Evolutionary conservation across 1,139 yeast species (phyloP).

Genomic region (Suhomyces choctaworum): DNA sequence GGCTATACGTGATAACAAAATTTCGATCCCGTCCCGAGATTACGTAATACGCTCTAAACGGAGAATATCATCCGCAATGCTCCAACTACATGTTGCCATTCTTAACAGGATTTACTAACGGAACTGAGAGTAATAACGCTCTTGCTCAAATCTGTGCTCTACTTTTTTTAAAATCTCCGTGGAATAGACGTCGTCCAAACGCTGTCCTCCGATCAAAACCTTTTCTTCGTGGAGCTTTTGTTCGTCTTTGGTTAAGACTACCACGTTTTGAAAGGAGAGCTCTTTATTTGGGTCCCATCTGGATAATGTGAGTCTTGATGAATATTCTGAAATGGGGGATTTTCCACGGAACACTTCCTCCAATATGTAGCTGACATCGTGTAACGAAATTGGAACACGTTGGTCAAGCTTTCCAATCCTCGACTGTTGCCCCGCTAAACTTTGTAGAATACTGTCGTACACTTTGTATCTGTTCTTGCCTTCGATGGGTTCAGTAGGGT

Average conservation of each 20-base stretch:
- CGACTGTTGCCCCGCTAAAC: constrained; percentile 83
- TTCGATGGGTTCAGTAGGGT: constrained; percentile 83
- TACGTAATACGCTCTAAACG: no score
- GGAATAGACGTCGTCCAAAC: constrained; percentile 62
- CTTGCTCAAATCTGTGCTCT: constrained; percentile 67
- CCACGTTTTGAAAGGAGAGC: constrained; percentile 69
- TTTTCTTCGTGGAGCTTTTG: constrained; percentile 74
- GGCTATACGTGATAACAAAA: background rate
- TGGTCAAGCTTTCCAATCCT: constrained; percentile 71
- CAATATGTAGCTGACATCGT: constrained; percentile 79
- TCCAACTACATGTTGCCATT: no score
- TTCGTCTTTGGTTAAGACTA: constrained; percentile 86
- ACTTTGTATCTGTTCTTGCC: constrained; percentile 87
- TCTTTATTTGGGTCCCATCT: constrained; percentile 74
- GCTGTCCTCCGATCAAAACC: constrained; percentile 66
- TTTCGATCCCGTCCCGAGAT: no score
- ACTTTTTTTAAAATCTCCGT: constrained; percentile 60
- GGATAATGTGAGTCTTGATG: constrained; percentile 75
- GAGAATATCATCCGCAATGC: no score
- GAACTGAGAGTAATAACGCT: constrained; percentile 64
- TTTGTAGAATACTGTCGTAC: constrained; percentile 79
- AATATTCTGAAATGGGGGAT: constrained; percentile 82
- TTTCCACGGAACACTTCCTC: constrained; percentile 94
- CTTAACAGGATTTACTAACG: no score
- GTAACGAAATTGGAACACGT: constrained; percentile 67